Base-by-base conservation (phyloP, 2,329 filamentous ascomycete species). In the Nemania abortiva region DNA sequence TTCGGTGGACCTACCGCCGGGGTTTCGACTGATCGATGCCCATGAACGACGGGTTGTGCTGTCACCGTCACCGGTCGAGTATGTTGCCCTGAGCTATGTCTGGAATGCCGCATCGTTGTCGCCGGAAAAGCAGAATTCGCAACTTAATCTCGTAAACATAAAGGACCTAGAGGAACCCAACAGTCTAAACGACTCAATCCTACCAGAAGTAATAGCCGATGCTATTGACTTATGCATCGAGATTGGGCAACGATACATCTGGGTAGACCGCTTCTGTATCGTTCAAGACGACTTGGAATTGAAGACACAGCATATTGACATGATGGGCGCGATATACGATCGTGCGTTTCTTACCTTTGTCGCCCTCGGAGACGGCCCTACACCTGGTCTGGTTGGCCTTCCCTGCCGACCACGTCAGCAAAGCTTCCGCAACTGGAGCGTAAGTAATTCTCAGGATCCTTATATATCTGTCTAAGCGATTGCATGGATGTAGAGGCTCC, bases 241-340 rank as follows among this genome's bases (percentile, higher is more conserved):
- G 31, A 34, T 70, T 39, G 59, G 59, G 24, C 39, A 64, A 22
- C 47, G 49, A 18, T 70, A 70, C 64, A 55, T 70, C 24, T 67
- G 59, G 68, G 59, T 67, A 22, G 64, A 67, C 34, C 61, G 59
- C 2, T 59, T 70, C 37, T 65, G 59, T 50, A 68, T 70, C 27
- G 60, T 65, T 7, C 64, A 70, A 22, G 56, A 68, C 18, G 64
- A 70, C 18, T 24, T 55, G n/a, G 47, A 55, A 2, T 37, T 63
- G 24, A 63, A 64, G 11, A 20, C 24, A 29, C 55, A 63, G 39
- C 64, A 67, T 31, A 63, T 70, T 13, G 29, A 65, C n/a, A 60
- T 55, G 11, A 63, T 67, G 56, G 63, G 57, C 18, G 60, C 59
- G 45, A 54, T 70, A 45, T 67, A 67, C n/a, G 42, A 65, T 57